These are phyloP conservation scores for Volvox africanus DNA, from an alignment of 139 green algal genomes.

Conservation along the genomic window DNA sequence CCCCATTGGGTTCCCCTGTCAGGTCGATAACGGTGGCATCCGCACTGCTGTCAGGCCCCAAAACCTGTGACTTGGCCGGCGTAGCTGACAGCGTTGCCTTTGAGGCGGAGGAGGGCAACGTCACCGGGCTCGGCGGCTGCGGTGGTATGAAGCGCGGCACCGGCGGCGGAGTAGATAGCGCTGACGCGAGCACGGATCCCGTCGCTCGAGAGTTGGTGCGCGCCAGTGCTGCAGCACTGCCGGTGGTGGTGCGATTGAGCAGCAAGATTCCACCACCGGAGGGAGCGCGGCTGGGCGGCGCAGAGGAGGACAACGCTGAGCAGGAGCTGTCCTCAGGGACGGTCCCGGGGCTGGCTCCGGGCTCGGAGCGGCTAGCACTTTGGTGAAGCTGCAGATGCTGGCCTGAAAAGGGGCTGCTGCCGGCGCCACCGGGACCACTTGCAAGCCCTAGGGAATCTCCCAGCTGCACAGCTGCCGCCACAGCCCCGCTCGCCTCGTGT, in stretches of 20 bases:
- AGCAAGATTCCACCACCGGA: slow-evolving; percentile 1
- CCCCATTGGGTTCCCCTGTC: background rate
- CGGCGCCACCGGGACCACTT: background rate
- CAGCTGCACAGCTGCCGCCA: background rate
- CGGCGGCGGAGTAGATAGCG: background rate
- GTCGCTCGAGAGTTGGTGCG: slow-evolving; percentile 4
- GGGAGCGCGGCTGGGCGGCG: background rate
- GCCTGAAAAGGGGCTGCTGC: background rate
- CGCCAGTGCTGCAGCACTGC: slow-evolving; percentile 6
- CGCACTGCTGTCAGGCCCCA: background rate
- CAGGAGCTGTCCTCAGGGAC: background rate
- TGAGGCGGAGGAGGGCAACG: background rate
- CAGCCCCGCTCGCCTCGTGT: background rate
- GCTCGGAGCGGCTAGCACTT: background rate
- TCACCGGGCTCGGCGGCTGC: background rate
- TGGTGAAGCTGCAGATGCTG: background rate
- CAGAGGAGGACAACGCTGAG: background rate
- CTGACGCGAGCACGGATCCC: background rate
- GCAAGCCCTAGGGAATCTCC: background rate
- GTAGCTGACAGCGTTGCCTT: background rate
- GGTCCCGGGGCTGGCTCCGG: background rate
- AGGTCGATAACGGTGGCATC: too few relatives aligned
- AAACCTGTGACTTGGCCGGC: background rate
- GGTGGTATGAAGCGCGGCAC: background rate
- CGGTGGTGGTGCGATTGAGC: slow-evolving; percentile 30